A percentile compares a stretch with the other conserved stretches of the same genome.
Conservation (phyloP, 345 rosid genomes). For the Linum usitatissimum region DNA sequence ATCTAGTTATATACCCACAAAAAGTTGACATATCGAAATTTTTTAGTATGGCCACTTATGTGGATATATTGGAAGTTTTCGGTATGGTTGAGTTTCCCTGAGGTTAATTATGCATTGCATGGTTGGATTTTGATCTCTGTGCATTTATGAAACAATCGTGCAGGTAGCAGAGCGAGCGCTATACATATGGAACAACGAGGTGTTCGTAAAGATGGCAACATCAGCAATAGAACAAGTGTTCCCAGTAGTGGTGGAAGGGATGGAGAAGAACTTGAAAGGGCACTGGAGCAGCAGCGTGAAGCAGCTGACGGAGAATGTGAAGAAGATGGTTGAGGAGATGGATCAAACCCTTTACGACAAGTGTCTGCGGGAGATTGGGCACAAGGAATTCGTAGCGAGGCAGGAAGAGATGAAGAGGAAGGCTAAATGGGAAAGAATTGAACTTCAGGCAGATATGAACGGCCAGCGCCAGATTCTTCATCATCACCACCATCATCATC, state of each 20-base stretch:
- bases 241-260: slow-evolving; percentile 40
- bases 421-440: slow-evolving; percentile 41
- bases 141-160: background rate
- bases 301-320: slow-evolving; percentile 45
- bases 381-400: slow-evolving; percentile 20
- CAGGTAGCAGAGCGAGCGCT: slow-evolving; percentile 60
- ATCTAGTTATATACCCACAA: too few species aligned
- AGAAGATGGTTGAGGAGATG: slow-evolving; percentile 42
- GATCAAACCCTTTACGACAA: slow-evolving; percentile 31
- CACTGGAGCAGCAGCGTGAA: slow-evolving; percentile 60
- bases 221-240: slow-evolving; percentile 42
- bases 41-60: too few species aligned
- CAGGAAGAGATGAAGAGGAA: slow-evolving; percentile 29
- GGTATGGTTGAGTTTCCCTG: too few species aligned
- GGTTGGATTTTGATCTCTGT: background rate
- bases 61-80: too few species aligned
- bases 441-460: slow-evolving; percentile 30
- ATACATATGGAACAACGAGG: slow-evolving; percentile 52
- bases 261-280: slow-evolving; percentile 46
- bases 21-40: too few species aligned
- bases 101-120: background rate
- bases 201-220: slow-evolving; percentile 47
- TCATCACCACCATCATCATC: background rate
- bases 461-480: slow-evolving; percentile 2
- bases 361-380: slow-evolving; percentile 22